A percentile compares a stretch with the other conserved stretches of the same genome.
These are phyloP conservation scores for Apiospora arundinis DNA, from an alignment of 2,329 filamentous ascomycete genomes.

Conservation along the genomic window DNA sequence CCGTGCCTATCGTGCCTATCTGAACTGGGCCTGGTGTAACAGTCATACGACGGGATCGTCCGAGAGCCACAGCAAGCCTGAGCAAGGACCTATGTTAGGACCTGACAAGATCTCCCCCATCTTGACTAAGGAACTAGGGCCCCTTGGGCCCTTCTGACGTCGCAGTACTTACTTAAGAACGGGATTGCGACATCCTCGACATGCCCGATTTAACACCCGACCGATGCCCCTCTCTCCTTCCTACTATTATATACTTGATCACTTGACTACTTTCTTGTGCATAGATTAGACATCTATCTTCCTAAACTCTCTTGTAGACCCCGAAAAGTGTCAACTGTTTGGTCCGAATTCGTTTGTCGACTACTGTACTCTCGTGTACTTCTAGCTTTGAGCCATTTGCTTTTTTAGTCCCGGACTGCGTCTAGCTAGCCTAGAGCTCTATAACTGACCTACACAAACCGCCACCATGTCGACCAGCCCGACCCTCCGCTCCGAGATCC, in stretches of 20 bases:
- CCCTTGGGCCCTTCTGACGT: not conserved
- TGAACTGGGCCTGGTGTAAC: not conserved
- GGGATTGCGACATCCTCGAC: not conserved
- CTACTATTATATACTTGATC: not conserved
- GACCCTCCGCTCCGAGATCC: constrained; percentile 59
- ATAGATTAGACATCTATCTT: not conserved
- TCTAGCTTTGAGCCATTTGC: constrained; percentile 5
- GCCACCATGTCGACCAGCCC: constrained; percentile 31
- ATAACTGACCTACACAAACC: not conserved
- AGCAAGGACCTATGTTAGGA: too few relatives aligned
- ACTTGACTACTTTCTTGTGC: not conserved
- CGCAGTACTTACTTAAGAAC: not conserved
- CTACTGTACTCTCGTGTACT: not conserved
- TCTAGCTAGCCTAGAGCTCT: not conserved
- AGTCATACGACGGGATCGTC: constrained; percentile 1
- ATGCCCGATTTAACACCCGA: not conserved
- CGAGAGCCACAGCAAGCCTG: not conserved
- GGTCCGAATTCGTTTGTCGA: not conserved
- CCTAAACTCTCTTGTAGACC: not conserved
- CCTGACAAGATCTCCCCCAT: too few relatives aligned
- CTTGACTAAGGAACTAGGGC: too few relatives aligned
- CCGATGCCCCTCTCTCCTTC: not conserved
- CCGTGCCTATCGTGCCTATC: too few relatives aligned
- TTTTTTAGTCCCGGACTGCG: not conserved
- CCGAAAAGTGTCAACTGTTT: not conserved